Evolutionary conservation across 495 filamentous ascomycete genomes (phyloP).

Genomic region (Staphylotrichum longicolle): DNA sequence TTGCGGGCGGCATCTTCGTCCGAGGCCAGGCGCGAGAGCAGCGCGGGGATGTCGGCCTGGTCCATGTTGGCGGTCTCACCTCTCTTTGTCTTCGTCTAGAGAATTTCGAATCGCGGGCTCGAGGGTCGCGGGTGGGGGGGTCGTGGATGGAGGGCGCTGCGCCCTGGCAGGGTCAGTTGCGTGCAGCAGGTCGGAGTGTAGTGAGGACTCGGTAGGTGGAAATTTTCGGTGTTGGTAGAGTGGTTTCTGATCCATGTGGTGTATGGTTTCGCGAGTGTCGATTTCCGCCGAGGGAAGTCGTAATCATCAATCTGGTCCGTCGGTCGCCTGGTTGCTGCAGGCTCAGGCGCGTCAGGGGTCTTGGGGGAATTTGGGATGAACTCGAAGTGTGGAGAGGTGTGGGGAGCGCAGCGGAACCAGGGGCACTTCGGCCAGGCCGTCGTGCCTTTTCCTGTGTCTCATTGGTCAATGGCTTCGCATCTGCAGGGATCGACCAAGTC

Average conservation of each 20-base stretch:
- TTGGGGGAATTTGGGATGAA: too few species aligned
- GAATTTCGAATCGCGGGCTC: not conserved
- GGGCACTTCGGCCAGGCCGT: too few species aligned
- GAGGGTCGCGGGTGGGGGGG: not conserved
- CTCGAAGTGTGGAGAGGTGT: too few species aligned
- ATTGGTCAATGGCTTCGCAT: too few species aligned
- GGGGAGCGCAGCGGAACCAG: too few species aligned
- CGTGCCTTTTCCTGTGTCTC: too few species aligned
- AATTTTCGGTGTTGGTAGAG: too few species aligned
- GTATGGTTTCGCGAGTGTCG: not conserved
- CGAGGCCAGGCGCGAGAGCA: constrained; percentile 55
- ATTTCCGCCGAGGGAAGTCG: too few species aligned
- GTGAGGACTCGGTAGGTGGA: not conserved
- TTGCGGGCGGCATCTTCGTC: constrained; percentile 87
- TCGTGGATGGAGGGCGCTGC: not conserved
- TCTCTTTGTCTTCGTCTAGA: not conserved
- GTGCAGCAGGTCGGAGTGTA: not conserved
- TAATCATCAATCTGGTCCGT: too few species aligned
- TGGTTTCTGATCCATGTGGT: not conserved
- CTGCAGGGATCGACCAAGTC: too few species aligned
- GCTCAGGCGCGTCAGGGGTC: too few species aligned
- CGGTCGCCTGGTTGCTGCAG: too few species aligned
- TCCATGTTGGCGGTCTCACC: constrained; percentile 36
- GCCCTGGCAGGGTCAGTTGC: not conserved
- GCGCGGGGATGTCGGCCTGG: constrained; percentile 55